A percentile compares a stretch with the other conserved stretches of the same genome.
Conservation (phyloP, 1,139 yeast genomes). For the Yamadazyma sp. region DNA sequence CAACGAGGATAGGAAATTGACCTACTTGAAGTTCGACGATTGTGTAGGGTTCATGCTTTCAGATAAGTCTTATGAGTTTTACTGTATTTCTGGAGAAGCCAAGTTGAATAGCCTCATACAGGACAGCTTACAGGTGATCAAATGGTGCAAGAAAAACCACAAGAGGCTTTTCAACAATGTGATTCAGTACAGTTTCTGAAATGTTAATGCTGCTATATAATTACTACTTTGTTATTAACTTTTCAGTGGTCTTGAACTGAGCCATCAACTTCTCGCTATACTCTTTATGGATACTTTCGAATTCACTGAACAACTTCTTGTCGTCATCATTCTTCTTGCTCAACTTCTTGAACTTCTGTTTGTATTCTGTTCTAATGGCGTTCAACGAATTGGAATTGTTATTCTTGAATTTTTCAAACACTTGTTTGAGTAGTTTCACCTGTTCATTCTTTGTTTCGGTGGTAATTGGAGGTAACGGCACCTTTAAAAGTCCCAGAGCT, state of each 20-base stretch:
- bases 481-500: conserved; percentile 70
- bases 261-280: conserved; percentile 59
- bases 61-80: conserved; percentile 37
- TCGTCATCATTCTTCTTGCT: conserved; percentile 57
- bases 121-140: conserved; percentile 33
- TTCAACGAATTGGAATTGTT: conserved; percentile 51
- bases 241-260: conserved; percentile 60
- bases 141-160: conserved; percentile 41
- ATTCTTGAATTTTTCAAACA: conserved; percentile 63
- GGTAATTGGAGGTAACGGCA: conserved; percentile 74
- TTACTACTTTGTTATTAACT: conserved; percentile 38
- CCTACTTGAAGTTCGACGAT: conserved; percentile 30
- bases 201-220: background rate
- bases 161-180: conserved; percentile 34
- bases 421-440: conserved; percentile 59
- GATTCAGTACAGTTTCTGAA: conserved; percentile 15
- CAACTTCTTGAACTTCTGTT: conserved; percentile 50
- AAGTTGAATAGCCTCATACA: conserved; percentile 32
- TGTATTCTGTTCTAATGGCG: conserved; percentile 57
- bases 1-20: conserved; percentile 26
- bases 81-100: conserved; percentile 34
- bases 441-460: conserved; percentile 63
- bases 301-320: conserved; percentile 51
- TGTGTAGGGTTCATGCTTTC: conserved; percentile 39
- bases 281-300: conserved; percentile 68